Conservation (phyloP, 495 filamentous ascomycete species). For the Tuber brumale region DNA sequence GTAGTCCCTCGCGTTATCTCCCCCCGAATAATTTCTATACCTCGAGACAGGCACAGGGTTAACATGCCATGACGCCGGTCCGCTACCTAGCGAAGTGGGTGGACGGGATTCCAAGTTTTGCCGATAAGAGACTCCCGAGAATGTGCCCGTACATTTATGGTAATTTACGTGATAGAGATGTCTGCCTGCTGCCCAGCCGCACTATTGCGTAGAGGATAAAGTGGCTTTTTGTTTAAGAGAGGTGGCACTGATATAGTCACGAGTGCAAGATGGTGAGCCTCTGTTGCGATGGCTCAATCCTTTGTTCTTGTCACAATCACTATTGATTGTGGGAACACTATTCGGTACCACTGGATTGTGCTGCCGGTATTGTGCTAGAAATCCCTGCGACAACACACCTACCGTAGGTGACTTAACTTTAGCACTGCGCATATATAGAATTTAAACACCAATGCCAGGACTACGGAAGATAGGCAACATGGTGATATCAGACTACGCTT, state of each 20-base stretch:
- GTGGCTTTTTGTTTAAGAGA: neutral
- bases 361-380: neutral
- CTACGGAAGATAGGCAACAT: neutral
- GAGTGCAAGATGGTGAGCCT: neutral
- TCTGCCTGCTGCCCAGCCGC: neutral
- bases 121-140: neutral
- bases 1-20: too few species aligned
- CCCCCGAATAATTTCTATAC: too few species aligned
- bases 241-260: neutral
- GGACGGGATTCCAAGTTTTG: neutral
- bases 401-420: neutral
- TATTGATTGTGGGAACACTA: neutral
- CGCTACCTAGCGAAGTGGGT: neutral
- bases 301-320: neutral
- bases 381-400: neutral
- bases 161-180: neutral
- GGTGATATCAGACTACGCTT: neutral
- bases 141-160: neutral
- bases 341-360: neutral
- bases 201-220: neutral
- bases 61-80: neutral
- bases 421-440: neutral
- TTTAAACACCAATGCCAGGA: neutral
- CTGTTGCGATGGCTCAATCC: neutral
- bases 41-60: neutral